Conservation (phyloP, 805 yeast species). For the Sugiyamaella qingdaonensis region DNA sequence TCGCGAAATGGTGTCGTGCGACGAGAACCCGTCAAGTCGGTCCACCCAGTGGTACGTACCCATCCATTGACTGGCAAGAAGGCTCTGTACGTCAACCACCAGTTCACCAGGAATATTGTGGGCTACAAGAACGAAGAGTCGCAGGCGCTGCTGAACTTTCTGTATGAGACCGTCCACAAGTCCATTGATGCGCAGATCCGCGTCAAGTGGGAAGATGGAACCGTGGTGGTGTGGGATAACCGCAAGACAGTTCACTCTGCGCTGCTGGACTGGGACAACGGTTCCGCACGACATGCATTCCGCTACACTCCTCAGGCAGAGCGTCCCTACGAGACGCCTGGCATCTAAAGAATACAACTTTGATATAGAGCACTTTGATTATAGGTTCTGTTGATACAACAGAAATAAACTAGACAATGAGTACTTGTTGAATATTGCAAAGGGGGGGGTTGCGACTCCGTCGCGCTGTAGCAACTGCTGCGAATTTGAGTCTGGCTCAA, state of each 20-base stretch:
- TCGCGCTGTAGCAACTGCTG: too few relatives aligned
- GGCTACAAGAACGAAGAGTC: slow-evolving; percentile 69
- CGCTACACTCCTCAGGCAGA: slow-evolving; percentile 75
- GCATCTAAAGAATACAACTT: not conserved
- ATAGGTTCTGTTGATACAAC: too few relatives aligned
- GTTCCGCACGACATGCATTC: slow-evolving; percentile 56
- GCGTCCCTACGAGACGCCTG: slow-evolving; percentile 31
- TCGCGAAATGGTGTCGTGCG: slow-evolving; percentile 43
- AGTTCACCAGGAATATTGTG: slow-evolving; percentile 56
- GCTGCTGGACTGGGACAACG: slow-evolving; percentile 60
- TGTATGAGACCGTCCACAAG: slow-evolving; percentile 49
- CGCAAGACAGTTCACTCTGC: slow-evolving; percentile 68
- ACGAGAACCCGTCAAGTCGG: slow-evolving; percentile 42
- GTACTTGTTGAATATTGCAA: too few relatives aligned
- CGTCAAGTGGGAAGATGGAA: slow-evolving; percentile 65
- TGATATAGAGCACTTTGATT: too few relatives aligned
- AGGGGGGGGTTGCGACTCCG: too few relatives aligned
- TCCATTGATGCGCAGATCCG: slow-evolving; percentile 62
- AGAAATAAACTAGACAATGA: too few relatives aligned
- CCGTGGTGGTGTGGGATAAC: slow-evolving; percentile 77
- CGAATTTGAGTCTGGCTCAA: too few relatives aligned
- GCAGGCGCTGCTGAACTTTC: slow-evolving; percentile 40
- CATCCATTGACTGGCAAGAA: slow-evolving; percentile 62
- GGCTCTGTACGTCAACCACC: slow-evolving; percentile 49
- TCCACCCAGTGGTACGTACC: slow-evolving; percentile 55